These are phyloP conservation scores for Myxozyma geophila DNA, from an alignment of 805 yeast species.

Conservation along the genomic window DNA sequence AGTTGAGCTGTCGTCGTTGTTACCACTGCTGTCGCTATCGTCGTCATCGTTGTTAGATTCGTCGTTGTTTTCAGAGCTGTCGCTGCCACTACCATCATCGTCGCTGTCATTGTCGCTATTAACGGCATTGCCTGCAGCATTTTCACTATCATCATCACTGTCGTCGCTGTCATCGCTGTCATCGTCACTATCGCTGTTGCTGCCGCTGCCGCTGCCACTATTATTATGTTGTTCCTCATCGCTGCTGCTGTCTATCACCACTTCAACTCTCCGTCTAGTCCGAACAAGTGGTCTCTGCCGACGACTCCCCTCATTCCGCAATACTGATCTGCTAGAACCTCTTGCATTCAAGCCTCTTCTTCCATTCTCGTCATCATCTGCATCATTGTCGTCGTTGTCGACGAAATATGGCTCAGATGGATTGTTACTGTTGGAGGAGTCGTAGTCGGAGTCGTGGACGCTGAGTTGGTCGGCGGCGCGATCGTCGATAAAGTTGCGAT, in stretches of 20 bases:
- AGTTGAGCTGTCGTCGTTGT: neutral
- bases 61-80: neutral
- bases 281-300: no score
- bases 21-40: neutral
- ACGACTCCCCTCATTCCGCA: no score
- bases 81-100: neutral
- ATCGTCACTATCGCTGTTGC: neutral
- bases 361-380: neutral
- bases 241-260: no score
- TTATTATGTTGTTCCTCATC: neutral
- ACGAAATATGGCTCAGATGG: neutral
- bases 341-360: no score
- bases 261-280: no score
- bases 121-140: neutral
- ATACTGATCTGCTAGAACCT: no score
- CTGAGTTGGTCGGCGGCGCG: conserved; percentile 1
- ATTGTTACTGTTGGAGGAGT: neutral
- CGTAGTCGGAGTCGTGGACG: neutral
- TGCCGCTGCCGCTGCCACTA: neutral
- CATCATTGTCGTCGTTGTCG: neutral
- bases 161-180: neutral
- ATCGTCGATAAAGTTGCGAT: conserved; percentile 18
- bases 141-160: neutral
- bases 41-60: neutral
- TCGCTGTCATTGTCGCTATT: neutral